Evolutionary conservation across 2,329 filamentous ascomycete species (phyloP), one percentile per base, ranked within the genome.

Genomic region (Fusarium haematococcum): DNA sequence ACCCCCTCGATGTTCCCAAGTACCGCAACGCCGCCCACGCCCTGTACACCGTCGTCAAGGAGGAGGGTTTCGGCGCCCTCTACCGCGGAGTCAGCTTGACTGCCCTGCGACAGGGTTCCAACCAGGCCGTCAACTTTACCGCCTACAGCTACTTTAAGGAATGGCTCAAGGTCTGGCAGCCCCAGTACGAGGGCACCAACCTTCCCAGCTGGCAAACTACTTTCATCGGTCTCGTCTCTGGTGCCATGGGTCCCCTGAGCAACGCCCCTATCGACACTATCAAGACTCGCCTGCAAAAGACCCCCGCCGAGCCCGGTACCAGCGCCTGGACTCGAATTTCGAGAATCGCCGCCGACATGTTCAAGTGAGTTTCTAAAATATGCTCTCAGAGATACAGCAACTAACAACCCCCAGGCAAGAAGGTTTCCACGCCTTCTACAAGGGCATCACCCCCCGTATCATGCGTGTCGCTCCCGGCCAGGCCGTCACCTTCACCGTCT

Each of bases 221-320:
- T 7, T 60, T 96, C 8, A 98, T 98, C 77, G 97, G 95, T 37
- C 88, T 99, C 65, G 92, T 99, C 30, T 94, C 91, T 63, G 97
- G 97, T 77, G 97, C 97, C 71, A 97, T 99, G 90, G 97, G 97
- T 1, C 97, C 97, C 6, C 90, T 99, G 80, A 97, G 94, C 78
- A 99, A 99, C 82, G 97, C 97, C 32, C 97, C 97, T 25, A 98
- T 99, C 81, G 97, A 99, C 81, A 99, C 97, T 43, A 98, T 99
- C 87, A 99, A 99, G 91, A 99, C 97, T 48, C 88, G 97, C 60
- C 86, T 99, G 82, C 97, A 99, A 84, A 97, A 95, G 85, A 97
- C 92, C 61, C 94, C 95, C 0, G 95, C 94, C 5, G 89, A 93
- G 84, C 89, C 91, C 6, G 95, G 96, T 18, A 93, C 95, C 80